Evolutionary conservation across 2,329 filamentous ascomycete species (phyloP).

Genomic region (Pestalotiopsis sp.): DNA sequence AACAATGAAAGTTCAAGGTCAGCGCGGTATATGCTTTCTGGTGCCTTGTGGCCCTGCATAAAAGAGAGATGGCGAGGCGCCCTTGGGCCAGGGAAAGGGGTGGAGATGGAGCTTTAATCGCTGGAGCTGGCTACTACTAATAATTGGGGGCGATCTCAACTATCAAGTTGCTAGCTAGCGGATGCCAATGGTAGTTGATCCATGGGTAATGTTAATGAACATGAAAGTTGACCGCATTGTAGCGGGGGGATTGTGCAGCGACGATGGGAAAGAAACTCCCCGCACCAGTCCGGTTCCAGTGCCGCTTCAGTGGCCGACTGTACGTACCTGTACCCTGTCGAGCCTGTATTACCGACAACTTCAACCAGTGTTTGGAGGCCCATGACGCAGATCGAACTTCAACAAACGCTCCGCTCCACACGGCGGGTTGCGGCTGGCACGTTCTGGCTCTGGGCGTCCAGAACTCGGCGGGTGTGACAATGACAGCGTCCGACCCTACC

Average conservation of each 20-base stretch:
- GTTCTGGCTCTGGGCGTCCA: not conserved
- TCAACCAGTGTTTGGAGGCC: not conserved
- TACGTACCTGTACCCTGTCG: not conserved
- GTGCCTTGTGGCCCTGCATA: conserved; percentile 11
- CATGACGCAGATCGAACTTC: not conserved
- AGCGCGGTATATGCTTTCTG: not conserved
- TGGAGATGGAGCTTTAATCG: conserved; percentile 4
- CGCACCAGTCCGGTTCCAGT: not conserved
- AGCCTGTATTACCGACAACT: not conserved
- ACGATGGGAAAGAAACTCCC: not conserved
- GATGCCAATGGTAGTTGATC: not conserved
- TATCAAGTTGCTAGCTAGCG: not conserved
- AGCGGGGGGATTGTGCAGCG: not conserved
- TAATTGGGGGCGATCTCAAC: not conserved
- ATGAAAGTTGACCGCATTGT: not conserved
- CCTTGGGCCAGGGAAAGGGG: not conserved
- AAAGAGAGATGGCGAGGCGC: not conserved
- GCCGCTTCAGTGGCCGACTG: not conserved
- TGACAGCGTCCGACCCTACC: conserved; percentile 3
- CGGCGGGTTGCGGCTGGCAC: not conserved
- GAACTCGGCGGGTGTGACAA: not conserved
- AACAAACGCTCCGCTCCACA: not conserved
- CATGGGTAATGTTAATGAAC: not conserved
- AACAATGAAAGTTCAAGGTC: not conserved
- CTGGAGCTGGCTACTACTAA: conserved; percentile 8